Evolutionary conservation across 2,329 filamentous ascomycete genomes (phyloP).

Genomic region (Aspergillus pseudoglaucus): DNA sequence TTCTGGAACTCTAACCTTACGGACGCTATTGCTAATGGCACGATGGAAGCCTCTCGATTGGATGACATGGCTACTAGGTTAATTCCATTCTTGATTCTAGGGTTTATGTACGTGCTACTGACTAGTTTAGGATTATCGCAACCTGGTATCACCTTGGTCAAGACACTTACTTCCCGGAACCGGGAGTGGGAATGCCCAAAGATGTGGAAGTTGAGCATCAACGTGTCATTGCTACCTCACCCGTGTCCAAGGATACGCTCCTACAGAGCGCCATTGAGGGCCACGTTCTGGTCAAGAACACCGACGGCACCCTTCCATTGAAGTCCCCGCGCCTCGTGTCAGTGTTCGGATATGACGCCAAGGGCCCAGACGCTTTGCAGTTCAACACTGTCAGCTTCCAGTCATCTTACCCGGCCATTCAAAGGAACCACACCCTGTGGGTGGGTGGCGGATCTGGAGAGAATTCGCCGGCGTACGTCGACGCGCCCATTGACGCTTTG

Average conservation of each 20-base stretch:
- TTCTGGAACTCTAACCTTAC: constrained; percentile 36
- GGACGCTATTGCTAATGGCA: constrained; percentile 55
- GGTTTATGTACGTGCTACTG: not conserved
- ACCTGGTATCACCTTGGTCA: constrained; percentile 37
- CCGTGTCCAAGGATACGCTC: constrained; percentile 21
- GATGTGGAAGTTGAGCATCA: constrained; percentile 11
- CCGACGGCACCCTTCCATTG: constrained; percentile 44
- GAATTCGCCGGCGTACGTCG: constrained; percentile 42
- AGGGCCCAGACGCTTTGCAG: constrained; percentile 3
- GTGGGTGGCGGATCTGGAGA: constrained; percentile 46
- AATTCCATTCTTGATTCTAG: not conserved
- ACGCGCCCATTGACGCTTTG: constrained; percentile 51
- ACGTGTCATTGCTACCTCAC: constrained; percentile 43
- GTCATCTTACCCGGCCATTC: not conserved
- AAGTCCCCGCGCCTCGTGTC: constrained; percentile 16
- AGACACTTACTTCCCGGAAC: constrained; percentile 10
- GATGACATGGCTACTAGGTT: constrained; percentile 54
- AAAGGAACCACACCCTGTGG: constrained; percentile 39
- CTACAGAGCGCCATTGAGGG: constrained; percentile 50
- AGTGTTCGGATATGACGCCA: constrained; percentile 21
- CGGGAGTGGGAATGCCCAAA: constrained; percentile 19
- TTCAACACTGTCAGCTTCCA: not conserved
- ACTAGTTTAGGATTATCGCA: constrained; percentile 32
- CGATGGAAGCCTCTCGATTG: constrained; percentile 47
- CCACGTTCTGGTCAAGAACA: constrained; percentile 52